Base-by-base conservation (phyloP, 352 stramenopile genomes). In the Phytopythium oedochilum region DNA sequence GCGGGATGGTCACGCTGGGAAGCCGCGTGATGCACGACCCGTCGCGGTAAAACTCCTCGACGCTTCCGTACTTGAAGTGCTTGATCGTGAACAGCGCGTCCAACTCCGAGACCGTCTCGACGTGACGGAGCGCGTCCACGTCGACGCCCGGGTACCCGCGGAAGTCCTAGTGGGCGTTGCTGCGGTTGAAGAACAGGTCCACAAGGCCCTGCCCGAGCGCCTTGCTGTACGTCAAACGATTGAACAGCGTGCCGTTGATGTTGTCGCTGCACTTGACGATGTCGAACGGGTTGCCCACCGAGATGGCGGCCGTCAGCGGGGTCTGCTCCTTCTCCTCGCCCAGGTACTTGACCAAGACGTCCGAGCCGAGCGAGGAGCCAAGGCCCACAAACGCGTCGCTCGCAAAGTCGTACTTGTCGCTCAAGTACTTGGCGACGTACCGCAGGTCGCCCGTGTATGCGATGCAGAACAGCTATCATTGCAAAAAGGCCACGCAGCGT, bases 301-400 rank as follows among this genome's bases (percentile, higher is more conserved):
- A 86, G 34, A 91, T 71, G 39, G 60, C 76, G 3, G 71, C 78
- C 0, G 71, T 76, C 12, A 88, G 53, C 49, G 48, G 48, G 31
- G 58, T 53, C 4, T 64, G 50, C 7, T 71, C 49, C 3, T 75
- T 59, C 38, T 87, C 65, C 55, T 91, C 80, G 1, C 78, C 80
- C 1, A 91, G 53, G 57, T 85, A 91, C 63, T 91, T 91, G 46
- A 86, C 72, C 44, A 91, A 52, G 26, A 91, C 74, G 48, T 91
- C 89, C 7, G 75, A 80, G 11, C 78, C 80, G 64, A 91, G 80
- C 6, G 80, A 91, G 52, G 87, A 91, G 9, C 80, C 80, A 15
- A 86, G 52, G 18, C 68, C 77, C 14, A 89, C 44, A 40, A 85
- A 71, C 31, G 67, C 57, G 42, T 76, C 55, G 20, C 51, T 44